A percentile compares a stretch with the other conserved stretches of the same genome.
Conservation (phyloP, 805 yeast genomes). For the Teunomyces funiuensis region DNA sequence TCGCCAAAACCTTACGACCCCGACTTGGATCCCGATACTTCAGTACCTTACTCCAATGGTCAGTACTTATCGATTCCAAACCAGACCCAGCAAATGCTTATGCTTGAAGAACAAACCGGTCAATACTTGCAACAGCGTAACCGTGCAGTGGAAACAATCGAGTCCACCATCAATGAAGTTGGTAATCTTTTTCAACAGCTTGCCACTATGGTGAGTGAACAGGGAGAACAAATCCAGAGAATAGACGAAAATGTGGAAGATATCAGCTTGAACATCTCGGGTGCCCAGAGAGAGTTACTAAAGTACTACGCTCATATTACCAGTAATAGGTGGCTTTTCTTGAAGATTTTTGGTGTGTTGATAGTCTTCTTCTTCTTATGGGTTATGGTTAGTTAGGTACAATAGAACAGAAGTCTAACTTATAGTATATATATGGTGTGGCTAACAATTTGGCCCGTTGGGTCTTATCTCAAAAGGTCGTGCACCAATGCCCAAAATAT, state of each 20-base stretch:
- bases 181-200: slow-evolving; percentile 92
- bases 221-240: slow-evolving; percentile 92
- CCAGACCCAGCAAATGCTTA: slow-evolving; percentile 74
- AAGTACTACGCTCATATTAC: slow-evolving; percentile 87
- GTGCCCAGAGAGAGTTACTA: slow-evolving; percentile 91
- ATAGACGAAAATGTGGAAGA: slow-evolving; percentile 95
- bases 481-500: slow-evolving; percentile 1
- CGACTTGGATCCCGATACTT: slow-evolving; percentile 19
- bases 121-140: slow-evolving; percentile 80
- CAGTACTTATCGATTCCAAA: slow-evolving; percentile 73
- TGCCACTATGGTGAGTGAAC: slow-evolving; percentile 97
- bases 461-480: slow-evolving; percentile 3
- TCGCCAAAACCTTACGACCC: slow-evolving; percentile 24
- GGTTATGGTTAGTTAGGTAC: slow-evolving; percentile 67
- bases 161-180: slow-evolving; percentile 94
- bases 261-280: slow-evolving; percentile 80
- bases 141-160: slow-evolving; percentile 92
- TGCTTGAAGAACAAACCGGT: slow-evolving; percentile 74
- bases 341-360: slow-evolving; percentile 84
- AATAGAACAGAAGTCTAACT: slow-evolving; percentile 1
- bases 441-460: too few relatives aligned
- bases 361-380: slow-evolving; percentile 73
- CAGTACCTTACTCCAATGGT: slow-evolving; percentile 32
- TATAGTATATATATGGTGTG: too few relatives aligned
- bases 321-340: slow-evolving; percentile 88